A percentile compares a stretch with the other conserved stretches of the same genome.
phyloP scores from a whole-genome alignment of 805 yeast species.

The Tetrapisispora fleetii region DNA sequence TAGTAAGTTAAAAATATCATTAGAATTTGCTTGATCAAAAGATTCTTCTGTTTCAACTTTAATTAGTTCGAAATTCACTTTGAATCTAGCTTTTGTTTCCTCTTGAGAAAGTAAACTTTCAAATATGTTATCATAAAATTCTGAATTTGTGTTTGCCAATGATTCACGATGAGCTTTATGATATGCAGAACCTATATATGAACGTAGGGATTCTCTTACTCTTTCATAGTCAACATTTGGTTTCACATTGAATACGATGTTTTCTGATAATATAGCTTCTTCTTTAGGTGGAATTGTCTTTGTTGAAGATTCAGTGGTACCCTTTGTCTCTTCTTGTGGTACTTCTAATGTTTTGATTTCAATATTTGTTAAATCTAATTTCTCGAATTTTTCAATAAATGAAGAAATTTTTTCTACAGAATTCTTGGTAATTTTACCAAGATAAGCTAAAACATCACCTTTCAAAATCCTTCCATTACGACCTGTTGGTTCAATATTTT shows the following conservation, averaged over 20 bases:
- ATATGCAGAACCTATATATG: constrained; percentile 39
- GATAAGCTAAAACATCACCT: constrained; percentile 82
- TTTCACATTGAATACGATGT: constrained; percentile 24
- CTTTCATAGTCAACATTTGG: constrained; percentile 25
- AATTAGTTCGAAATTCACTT: constrained; percentile 13
- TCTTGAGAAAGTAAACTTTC: constrained; percentile 46
- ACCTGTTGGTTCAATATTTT: constrained; percentile 73
- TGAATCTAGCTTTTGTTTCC: constrained; percentile 21
- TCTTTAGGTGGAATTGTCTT: constrained; percentile 24
- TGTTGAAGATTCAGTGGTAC: constrained; percentile 8
- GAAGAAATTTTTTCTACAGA: constrained; percentile 45
- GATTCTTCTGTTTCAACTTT: constrained; percentile 6
- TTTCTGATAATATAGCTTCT: constrained; percentile 10
- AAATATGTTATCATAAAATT: constrained; percentile 47
- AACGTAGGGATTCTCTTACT: constrained; percentile 36
- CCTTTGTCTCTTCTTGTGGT: constrained; percentile 10
- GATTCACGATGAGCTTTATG: constrained; percentile 24
- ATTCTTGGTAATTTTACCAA: constrained; percentile 60
- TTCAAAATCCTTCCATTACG: constrained; percentile 79
- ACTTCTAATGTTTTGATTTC: constrained; percentile 29
- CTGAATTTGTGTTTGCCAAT: constrained; percentile 28
- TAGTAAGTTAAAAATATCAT: constrained; percentile 22
- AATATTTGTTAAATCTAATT: constrained; percentile 66
- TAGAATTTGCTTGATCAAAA: neutral
- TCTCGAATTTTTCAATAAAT: constrained; percentile 45